A percentile compares a stretch with the other conserved stretches of the same genome.
Evolutionary conservation across 176 grass and related monocot species (phyloP).

Genomic region (Oryza punctata): DNA sequence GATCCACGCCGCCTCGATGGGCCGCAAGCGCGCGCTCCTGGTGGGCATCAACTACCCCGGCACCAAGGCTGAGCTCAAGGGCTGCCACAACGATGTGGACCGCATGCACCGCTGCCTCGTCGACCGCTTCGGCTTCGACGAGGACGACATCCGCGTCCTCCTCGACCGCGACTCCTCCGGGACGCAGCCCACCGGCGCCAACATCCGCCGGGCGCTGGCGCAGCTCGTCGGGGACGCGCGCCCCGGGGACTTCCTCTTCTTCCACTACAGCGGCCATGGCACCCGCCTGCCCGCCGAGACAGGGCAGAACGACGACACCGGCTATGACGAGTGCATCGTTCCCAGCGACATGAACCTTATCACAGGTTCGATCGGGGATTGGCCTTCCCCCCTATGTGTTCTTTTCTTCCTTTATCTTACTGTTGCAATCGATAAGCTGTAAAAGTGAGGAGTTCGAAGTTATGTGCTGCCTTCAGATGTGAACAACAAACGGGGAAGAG

Average conservation of each 20-base stretch:
- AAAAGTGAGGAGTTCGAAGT: not conserved
- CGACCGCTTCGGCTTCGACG: constrained; percentile 75
- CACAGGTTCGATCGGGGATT: constrained; percentile 56
- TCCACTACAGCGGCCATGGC: constrained; percentile 96
- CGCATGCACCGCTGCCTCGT: constrained; percentile 79
- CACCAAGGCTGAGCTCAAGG: constrained; percentile 93
- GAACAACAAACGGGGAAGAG: not conserved
- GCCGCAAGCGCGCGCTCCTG: constrained; percentile 73
- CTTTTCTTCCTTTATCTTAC: not conserved
- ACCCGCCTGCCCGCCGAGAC: constrained; percentile 91
- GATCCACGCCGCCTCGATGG: constrained; percentile 49
- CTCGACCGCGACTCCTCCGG: constrained; percentile 62
- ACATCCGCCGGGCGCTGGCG: constrained; percentile 67
- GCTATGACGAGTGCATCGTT: constrained; percentile 98
- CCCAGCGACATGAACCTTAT: constrained; percentile 99
- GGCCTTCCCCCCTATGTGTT: not conserved
- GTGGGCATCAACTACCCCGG: constrained; percentile 93
- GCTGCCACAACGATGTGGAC: constrained; percentile 92
- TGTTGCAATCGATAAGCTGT: not conserved
- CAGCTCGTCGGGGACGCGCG: constrained; percentile 53
- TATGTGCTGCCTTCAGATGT: constrained; percentile 1
- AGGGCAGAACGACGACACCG: constrained; percentile 84
- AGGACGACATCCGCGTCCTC: constrained; percentile 70
- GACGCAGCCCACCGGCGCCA: constrained; percentile 78
- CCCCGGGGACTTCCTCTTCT: constrained; percentile 78